Base-by-base conservation (phyloP, 1,139 yeast species). In the Geotrichum histeridarum region DNA sequence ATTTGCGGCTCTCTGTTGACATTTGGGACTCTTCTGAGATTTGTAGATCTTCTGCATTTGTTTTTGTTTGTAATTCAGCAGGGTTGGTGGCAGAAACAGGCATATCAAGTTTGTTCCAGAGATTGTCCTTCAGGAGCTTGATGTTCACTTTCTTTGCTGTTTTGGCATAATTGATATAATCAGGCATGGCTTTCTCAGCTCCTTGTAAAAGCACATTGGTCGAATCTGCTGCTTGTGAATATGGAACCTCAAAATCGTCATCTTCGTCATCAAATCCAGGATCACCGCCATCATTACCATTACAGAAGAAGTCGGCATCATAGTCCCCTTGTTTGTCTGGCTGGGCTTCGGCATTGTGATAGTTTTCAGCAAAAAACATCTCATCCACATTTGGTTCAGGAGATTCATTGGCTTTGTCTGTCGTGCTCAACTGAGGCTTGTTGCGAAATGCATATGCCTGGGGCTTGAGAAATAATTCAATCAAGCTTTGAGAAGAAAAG, bases 61-160 rank as follows among this genome's bases (percentile, higher is more conserved):
- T 38, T 14, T 4, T 14, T 18, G 14, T 15, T 18, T 12, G 14
- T 8, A 9, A 18, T 4, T 9, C 12, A 7, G 14, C 37, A 2
- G 7, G 37, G 14, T 33, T 7, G 14, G 37, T 33, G 12, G 7
- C 37, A 2, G 39, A 11, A 8, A 6, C 39, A 37, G 39, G 17
- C 48, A 65, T 55, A 15, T 64, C 64, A 46, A 74, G 59, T 0
- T 82, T 78, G 37, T 77, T 76, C 97, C 98, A 93, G 45, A 93
- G 67, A 64, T 89, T 89, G 59, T 86, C 88, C 70, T 93, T 93
- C 57, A 93, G 75, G 41, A 78, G 73, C 62, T 82, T 81, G 45
- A 93, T 86, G 67, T 93, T 95, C 17, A 93, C 96, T 61, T 84
- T 79, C 67, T 90, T 91, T 2, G 97, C 93, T 2, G 83, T 82